Percentiles rank a stretch among this genome's conserved stretches.
phyloP scores from a whole-genome alignment of 768 basidiomycete species.

The Lentinula edodes region DNA sequence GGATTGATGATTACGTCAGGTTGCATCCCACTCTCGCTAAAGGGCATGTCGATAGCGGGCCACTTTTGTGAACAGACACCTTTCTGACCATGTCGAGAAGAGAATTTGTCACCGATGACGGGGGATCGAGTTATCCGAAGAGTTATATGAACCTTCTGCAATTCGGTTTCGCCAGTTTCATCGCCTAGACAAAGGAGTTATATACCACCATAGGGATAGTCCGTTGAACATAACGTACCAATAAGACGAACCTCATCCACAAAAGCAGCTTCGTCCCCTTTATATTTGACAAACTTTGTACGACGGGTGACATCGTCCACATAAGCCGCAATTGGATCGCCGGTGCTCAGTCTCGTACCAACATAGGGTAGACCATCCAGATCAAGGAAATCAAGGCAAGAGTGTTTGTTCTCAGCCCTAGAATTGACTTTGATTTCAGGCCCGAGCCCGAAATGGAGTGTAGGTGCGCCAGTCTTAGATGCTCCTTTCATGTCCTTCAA shows the following conservation, averaged over 20 bases:
- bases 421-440: constrained; percentile 56
- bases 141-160: constrained; percentile 91
- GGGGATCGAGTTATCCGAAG: constrained; percentile 91
- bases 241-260: constrained; percentile 89
- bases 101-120: constrained; percentile 99
- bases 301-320: constrained; percentile 78
- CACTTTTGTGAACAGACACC: constrained; percentile 99
- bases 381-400: constrained; percentile 54
- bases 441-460: constrained; percentile 88
- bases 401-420: constrained; percentile 34
- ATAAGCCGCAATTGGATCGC: constrained; percentile 83
- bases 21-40: constrained; percentile 97
- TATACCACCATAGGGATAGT: background rate
- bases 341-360: constrained; percentile 62
- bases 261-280: constrained; percentile 89
- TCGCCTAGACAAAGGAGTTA: constrained; percentile 43
- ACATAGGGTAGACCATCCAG: constrained; percentile 80
- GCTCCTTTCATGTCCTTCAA: constrained; percentile 75
- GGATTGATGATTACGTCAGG: constrained; percentile 99
- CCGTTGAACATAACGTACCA: constrained; percentile 37
- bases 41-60: constrained; percentile 98
- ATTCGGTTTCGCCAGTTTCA: constrained; percentile 81
- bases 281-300: constrained; percentile 90
- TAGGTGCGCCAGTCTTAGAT: constrained; percentile 49
- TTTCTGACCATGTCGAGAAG: constrained; percentile 97